Base-by-base conservation (phyloP, 768 basidiomycete species). In the Lentinula lateritia region DNA sequence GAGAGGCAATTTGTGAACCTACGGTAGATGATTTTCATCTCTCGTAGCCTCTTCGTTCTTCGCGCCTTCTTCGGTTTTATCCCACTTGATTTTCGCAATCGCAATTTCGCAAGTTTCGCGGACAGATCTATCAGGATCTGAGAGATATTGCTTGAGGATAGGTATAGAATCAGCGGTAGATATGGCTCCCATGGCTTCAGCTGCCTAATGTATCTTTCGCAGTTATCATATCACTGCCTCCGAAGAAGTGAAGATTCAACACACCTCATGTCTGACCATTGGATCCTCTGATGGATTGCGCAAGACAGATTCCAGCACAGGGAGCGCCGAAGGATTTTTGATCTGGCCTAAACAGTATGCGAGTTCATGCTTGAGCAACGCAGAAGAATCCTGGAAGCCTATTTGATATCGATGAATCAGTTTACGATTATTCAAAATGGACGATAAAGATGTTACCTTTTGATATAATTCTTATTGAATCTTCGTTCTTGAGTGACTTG, bases 61-160 rank as follows among this genome's bases (percentile, higher is more conserved):
- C 66, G 76, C 77, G 5, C 88, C 88, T 68, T 92, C 89, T 63
- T 87, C 83, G 16, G 89, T 90, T 66, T 85, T 81, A 65, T 98
- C 94, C 89, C 91, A 98, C 68, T 92, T 83, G 62, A 99, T 95
- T 80, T 94, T 97, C 6, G 87, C 92, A 45, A 98, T 83, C 1
- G 97, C 97, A 63, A 99, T 95, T 75, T 98, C 94, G 73, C 95
- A 98, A 0, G 97, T 99, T 77, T 99, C 97, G 39, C 94, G 83
- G 0, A 96, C 90, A 42, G 85, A 84, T 52, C 86, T 80, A 64
- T 90, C 83, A 9, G 83, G 69, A 77, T 98, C 93, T 58, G 76
- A 71, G 36, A 90, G 74, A 74, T 88, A 95, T 72, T 88, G 79
- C 60, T 77, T 75, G 41, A 99, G 80, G 60, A 94, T 71, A 3